These are phyloP conservation scores for Kurtzmaniella quercitrusa DNA, from an alignment of 1,139 yeast species.

Conservation along the genomic window DNA sequence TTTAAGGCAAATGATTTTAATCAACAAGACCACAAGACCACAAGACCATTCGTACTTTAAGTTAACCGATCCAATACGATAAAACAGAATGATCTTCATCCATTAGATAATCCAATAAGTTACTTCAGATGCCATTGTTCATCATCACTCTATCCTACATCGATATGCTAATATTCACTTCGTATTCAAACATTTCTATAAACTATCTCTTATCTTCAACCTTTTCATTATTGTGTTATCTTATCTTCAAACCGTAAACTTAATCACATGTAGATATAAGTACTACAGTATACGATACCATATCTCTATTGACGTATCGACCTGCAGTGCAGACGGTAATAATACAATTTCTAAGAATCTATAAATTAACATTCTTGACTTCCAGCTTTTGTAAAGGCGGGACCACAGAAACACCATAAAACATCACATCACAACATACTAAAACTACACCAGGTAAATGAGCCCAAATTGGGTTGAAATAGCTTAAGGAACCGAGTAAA, in stretches of 20 bases:
- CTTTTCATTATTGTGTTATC: neutral
- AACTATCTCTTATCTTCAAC: neutral
- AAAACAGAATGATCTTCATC: too few species aligned
- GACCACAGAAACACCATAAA: neutral
- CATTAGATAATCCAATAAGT: too few species aligned
- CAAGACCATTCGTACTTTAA: too few species aligned
- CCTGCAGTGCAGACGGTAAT: conserved; percentile 3
- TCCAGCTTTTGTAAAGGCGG: neutral
- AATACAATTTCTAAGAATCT: conserved; percentile 3
- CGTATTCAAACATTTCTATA: neutral
- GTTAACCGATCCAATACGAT: too few species aligned
- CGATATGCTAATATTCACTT: neutral
- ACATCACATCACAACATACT: neutral
- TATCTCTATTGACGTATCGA: neutral
- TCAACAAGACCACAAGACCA: too few species aligned
- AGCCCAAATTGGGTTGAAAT: too few species aligned
- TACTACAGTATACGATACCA: neutral
- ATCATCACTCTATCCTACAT: too few species aligned
- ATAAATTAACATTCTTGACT: conserved; percentile 1
- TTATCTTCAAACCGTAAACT: neutral
- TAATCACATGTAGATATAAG: neutral
- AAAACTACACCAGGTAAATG: too few species aligned
- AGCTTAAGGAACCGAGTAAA: too few species aligned
- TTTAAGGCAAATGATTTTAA: too few species aligned
- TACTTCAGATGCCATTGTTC: too few species aligned